phyloP scores from a whole-genome alignment of 495 filamentous ascomycete genomes.

The Endocarpon pusillum region DNA sequence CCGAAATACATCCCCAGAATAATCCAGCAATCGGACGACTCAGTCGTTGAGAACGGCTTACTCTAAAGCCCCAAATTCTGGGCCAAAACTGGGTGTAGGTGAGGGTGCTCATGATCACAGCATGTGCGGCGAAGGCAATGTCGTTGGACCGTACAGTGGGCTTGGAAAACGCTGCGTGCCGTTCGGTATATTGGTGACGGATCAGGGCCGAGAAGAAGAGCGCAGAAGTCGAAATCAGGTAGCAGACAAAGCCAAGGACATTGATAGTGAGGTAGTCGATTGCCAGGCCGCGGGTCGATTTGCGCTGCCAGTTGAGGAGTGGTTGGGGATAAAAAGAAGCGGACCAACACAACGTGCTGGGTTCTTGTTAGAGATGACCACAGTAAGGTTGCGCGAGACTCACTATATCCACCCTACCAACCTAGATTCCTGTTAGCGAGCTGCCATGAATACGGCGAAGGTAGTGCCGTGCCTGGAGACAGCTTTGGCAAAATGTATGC shows the following conservation, averaged over 20 bases:
- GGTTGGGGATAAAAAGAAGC: constrained; percentile 87
- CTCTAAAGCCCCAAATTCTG: constrained; percentile 56
- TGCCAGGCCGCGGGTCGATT: constrained; percentile 63
- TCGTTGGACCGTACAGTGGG: constrained; percentile 85
- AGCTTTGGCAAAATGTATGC: constrained; percentile 4
- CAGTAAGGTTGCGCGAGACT: constrained; percentile 1
- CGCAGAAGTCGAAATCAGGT: constrained; percentile 50
- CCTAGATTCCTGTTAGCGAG: constrained; percentile 6
- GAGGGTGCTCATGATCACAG: constrained; percentile 46
- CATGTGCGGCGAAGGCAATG: constrained; percentile 70
- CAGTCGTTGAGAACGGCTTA: constrained; percentile 31
- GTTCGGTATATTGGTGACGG: constrained; percentile 64
- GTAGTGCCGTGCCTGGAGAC: constrained; percentile 5
- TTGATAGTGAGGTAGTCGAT: constrained; percentile 81
- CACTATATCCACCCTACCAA: constrained; percentile 22
- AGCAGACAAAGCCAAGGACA: constrained; percentile 62
- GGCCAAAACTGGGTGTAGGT: constrained; percentile 58
- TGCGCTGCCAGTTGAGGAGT: constrained; percentile 53
- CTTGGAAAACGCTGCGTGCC: constrained; percentile 50
- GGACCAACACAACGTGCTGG: constrained; percentile 56
- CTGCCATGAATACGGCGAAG: no score
- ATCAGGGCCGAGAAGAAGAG: constrained; percentile 70
- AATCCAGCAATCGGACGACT: constrained; percentile 51
- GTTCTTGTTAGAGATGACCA: constrained; percentile 1
- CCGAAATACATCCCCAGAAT: constrained; percentile 44